These are phyloP conservation scores for Vigna angularis DNA, from an alignment of 306 rosid genomes.

Conservation along the genomic window DNA sequence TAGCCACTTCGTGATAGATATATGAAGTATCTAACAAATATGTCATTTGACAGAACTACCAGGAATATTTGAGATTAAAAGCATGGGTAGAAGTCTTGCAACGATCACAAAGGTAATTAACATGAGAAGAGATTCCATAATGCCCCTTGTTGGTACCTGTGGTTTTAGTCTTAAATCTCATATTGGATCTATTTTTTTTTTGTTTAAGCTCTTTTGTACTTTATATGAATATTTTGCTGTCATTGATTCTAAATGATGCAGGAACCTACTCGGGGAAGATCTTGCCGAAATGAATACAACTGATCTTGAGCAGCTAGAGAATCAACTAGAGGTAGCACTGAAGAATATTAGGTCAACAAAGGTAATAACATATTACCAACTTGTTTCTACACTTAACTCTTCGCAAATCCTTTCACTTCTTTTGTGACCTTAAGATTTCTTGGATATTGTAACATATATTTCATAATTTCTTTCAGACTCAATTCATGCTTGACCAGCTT, in stretches of 20 bases:
- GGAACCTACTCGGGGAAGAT: constrained; percentile 92
- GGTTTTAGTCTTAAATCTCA: no score
- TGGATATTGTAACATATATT: background rate
- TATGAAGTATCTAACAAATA: constrained; percentile 4
- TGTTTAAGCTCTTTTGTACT: background rate
- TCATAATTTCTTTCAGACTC: constrained; percentile 58
- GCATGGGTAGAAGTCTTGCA: constrained; percentile 76
- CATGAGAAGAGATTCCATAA: background rate
- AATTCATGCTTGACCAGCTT: constrained; percentile 77
- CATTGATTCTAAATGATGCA: constrained; percentile 37
- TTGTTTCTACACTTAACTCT: background rate
- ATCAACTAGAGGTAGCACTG: constrained; percentile 76
- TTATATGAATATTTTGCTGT: background rate
- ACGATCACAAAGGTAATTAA: constrained; percentile 78
- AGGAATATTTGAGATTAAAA: constrained; percentile 80
- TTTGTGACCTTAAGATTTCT: background rate
- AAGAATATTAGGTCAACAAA: constrained; percentile 77
- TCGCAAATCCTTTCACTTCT: background rate
- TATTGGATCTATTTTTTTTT: no score
- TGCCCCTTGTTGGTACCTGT: no score
- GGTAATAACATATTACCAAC: constrained; percentile 53
- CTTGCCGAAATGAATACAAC: constrained; percentile 63
- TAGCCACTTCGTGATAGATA: background rate
- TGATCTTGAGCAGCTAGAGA: constrained; percentile 78
- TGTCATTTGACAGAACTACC: constrained; percentile 59